phyloP scores from a whole-genome alignment of 495 filamentous ascomycete species.

The Letharia columbiana region DNA sequence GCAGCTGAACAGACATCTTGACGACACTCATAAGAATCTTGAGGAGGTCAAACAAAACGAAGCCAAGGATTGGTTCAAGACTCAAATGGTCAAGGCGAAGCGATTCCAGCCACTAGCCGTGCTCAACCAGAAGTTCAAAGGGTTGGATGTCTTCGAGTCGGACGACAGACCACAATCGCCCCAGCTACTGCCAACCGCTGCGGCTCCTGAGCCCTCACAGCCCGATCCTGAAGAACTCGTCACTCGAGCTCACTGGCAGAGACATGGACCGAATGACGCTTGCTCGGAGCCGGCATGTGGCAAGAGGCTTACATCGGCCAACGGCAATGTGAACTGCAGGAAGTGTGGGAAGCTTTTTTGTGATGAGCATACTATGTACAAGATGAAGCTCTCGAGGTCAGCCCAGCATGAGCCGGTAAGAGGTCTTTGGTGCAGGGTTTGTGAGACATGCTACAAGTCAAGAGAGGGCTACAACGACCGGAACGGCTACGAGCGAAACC shows the following conservation, averaged over 20 bases:
- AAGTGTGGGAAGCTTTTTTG: constrained; percentile 91
- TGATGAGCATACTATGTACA: constrained; percentile 98
- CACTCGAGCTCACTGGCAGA: constrained; percentile 82
- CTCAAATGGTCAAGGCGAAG: constrained; percentile 92
- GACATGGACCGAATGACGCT: constrained; percentile 56
- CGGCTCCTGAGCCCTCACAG: constrained; percentile 33
- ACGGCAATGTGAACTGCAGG: constrained; percentile 82
- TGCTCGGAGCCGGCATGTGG: constrained; percentile 86
- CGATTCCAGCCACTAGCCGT: constrained; percentile 88
- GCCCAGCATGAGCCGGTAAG: constrained; percentile 87
- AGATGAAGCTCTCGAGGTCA: constrained; percentile 91
- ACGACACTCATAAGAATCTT: constrained; percentile 89
- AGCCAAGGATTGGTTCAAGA: constrained; percentile 96
- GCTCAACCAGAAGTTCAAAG: constrained; percentile 90
- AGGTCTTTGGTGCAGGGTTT: constrained; percentile 89
- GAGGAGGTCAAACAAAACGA: constrained; percentile 90
- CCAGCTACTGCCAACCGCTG: constrained; percentile 7
- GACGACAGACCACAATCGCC: constrained; percentile 50
- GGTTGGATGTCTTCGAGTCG: constrained; percentile 94
- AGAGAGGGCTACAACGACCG: constrained; percentile 93
- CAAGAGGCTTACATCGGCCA: constrained; percentile 63
- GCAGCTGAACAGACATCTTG: constrained; percentile 90
- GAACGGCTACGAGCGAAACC: constrained; percentile 57
- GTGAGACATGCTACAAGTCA: constrained; percentile 96
- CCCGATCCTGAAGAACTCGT: constrained; percentile 88